Evolutionary conservation across 208 protist species (phyloP).

Genomic region (Entamoeba histolytica): DNA sequence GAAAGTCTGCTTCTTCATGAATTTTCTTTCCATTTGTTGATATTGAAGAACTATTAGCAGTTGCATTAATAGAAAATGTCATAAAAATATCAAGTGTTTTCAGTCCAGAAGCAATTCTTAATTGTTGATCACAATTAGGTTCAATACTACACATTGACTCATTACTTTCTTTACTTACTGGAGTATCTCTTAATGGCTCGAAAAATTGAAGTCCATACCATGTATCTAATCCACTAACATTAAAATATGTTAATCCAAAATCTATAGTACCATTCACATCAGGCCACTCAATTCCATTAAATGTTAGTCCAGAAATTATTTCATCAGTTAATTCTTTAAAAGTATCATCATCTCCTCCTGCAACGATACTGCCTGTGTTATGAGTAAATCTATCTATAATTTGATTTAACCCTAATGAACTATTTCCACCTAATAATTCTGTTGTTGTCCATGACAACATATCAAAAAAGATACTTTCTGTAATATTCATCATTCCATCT

Average conservation of each 20-base stretch:
- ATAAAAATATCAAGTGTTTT: background rate
- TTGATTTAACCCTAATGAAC: background rate
- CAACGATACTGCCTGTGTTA: background rate
- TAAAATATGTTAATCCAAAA: background rate
- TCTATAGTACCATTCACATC: background rate
- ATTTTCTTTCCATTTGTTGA: background rate
- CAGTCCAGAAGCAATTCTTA: background rate
- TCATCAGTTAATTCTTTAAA: background rate
- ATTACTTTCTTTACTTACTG: background rate
- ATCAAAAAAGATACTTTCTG: background rate
- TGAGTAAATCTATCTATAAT: background rate
- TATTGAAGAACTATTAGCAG: background rate
- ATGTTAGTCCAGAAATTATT: background rate
- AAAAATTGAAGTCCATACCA: background rate
- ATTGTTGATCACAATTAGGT: background rate
- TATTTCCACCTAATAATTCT: background rate
- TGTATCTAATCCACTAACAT: background rate
- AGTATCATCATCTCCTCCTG: background rate
- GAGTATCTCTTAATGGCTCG: background rate
- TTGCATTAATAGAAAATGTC: background rate
- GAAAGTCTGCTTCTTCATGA: background rate
- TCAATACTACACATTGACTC: background rate
- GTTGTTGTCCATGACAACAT: background rate
- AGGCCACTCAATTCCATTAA: background rate
- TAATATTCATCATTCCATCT: background rate